Evolutionary conservation across 768 basidiomycete species (phyloP).

Genomic region (Naganishia onofrii): DNA sequence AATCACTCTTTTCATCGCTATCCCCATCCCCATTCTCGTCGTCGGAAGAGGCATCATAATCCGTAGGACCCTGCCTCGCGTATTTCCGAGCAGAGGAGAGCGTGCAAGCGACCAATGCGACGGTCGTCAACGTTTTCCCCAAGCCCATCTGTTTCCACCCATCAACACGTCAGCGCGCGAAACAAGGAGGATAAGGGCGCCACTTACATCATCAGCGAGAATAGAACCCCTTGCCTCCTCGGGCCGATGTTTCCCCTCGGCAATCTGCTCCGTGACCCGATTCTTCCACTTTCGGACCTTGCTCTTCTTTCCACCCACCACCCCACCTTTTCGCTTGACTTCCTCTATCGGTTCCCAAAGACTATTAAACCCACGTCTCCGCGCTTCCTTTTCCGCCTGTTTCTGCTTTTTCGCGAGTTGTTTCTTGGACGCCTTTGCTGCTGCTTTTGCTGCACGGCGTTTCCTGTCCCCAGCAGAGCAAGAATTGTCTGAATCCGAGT

Average conservation of each 20-base stretch:
- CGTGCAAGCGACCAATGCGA: conserved; percentile 87
- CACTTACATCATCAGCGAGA: conserved; percentile 89
- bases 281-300: conserved; percentile 64
- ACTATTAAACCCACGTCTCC: conserved; percentile 29
- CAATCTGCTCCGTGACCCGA: conserved; percentile 73
- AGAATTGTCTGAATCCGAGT: background rate
- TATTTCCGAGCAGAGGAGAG: conserved; percentile 68
- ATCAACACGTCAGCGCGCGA: conserved; percentile 21
- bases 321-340: conserved; percentile 33
- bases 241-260: conserved; percentile 52
- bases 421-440: conserved; percentile 56
- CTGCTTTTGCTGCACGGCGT: conserved; percentile 19
- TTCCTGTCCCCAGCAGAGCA: background rate
- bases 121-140: conserved; percentile 93
- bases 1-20: conserved; percentile 24
- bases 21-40: conserved; percentile 32
- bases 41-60: conserved; percentile 25
- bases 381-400: conserved; percentile 31
- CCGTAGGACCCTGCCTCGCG: conserved; percentile 48
- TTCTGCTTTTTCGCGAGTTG: conserved; percentile 53
- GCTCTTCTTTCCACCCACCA: no score
- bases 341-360: conserved; percentile 57
- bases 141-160: conserved; percentile 82
- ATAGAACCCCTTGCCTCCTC: conserved; percentile 73
- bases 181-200: background rate